A percentile compares a stretch with the other conserved stretches of the same genome.
Evolutionary conservation across 208 protist genomes (phyloP).

Genomic region (Naegleria fowleri): DNA sequence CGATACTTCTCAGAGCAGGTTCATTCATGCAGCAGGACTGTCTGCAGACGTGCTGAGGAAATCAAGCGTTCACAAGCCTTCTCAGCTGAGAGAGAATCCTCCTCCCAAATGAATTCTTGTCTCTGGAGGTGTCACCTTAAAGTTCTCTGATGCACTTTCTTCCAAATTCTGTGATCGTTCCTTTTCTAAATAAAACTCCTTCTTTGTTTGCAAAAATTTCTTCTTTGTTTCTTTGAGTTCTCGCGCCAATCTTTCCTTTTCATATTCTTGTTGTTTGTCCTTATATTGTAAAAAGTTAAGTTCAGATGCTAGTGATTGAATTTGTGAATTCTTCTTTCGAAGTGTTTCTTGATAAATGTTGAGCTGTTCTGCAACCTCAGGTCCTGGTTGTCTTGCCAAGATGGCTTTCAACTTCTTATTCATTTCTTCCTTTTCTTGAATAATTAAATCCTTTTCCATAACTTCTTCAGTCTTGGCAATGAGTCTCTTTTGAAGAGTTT

Average conservation of each 20-base stretch:
- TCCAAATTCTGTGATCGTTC: neutral
- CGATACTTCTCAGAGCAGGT: too few species aligned
- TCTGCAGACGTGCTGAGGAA: too few species aligned
- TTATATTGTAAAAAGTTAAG: constrained; percentile 66
- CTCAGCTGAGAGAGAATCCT: neutral
- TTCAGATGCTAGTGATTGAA: constrained; percentile 64
- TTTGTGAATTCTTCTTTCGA: constrained; percentile 75
- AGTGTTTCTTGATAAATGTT: constrained; percentile 84
- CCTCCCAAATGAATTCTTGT: neutral
- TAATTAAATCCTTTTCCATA: constrained; percentile 68
- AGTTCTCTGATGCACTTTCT: neutral
- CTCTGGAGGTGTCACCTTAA: neutral
- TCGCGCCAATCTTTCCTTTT: constrained; percentile 75
- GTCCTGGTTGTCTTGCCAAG: constrained; percentile 83
- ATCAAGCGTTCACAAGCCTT: too few species aligned
- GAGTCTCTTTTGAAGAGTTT: constrained; percentile 90
- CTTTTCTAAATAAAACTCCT: constrained; percentile 58
- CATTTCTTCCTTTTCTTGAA: constrained; percentile 76
- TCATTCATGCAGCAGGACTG: too few species aligned
- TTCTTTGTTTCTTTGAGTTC: constrained; percentile 87
- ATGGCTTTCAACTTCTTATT: constrained; percentile 81
- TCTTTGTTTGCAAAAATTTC: constrained; percentile 84
- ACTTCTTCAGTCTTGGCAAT: constrained; percentile 89
- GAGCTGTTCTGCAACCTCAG: constrained; percentile 90
- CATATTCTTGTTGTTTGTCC: constrained; percentile 77